phyloP scores from a whole-genome alignment of 352 stramenopile species.

The Globisporangium carolinianum region DNA sequence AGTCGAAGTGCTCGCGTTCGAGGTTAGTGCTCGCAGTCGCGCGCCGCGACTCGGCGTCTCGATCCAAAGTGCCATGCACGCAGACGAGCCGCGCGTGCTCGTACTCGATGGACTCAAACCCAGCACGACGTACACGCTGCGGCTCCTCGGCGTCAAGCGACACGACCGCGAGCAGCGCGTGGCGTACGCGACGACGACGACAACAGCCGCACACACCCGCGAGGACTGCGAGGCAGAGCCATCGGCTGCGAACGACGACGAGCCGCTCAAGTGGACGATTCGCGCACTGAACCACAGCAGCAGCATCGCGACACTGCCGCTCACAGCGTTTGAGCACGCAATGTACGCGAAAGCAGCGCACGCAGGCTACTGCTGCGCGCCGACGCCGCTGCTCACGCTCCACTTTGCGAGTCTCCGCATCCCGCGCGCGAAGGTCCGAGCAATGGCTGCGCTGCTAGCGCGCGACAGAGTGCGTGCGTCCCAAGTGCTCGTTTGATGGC shows the following conservation, averaged over 20 bases:
- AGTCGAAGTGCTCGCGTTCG: conserved; percentile 34
- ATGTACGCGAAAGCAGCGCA: conserved; percentile 15
- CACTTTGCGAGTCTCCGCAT: conserved; percentile 16
- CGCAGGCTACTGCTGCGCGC: conserved; percentile 8
- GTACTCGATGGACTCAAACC: conserved; percentile 15
- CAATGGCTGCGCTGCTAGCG: conserved; percentile 15
- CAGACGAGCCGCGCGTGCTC: conserved; percentile 13
- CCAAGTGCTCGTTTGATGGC: neutral
- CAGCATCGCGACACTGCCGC: neutral
- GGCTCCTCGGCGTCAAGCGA: conserved; percentile 30
- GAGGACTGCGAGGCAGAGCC: too few relatives aligned
- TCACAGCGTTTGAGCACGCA: conserved; percentile 6
- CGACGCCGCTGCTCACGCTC: conserved; percentile 13
- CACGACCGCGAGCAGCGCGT: conserved; percentile 25
- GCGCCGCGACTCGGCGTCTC: neutral
- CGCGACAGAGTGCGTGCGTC: conserved; percentile 5
- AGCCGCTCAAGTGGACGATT: conserved; percentile 10
- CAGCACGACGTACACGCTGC: conserved; percentile 28
- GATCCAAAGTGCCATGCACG: neutral
- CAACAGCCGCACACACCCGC: neutral
- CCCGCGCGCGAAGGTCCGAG: conserved; percentile 8
- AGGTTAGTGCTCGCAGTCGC: neutral
- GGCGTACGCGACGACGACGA: conserved; percentile 19
- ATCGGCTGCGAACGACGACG: neutral
- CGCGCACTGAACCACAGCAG: conserved; percentile 14